Conservation (phyloP, 2,329 filamentous ascomycete genomes). For the Blastomyces emzantsi region DNA sequence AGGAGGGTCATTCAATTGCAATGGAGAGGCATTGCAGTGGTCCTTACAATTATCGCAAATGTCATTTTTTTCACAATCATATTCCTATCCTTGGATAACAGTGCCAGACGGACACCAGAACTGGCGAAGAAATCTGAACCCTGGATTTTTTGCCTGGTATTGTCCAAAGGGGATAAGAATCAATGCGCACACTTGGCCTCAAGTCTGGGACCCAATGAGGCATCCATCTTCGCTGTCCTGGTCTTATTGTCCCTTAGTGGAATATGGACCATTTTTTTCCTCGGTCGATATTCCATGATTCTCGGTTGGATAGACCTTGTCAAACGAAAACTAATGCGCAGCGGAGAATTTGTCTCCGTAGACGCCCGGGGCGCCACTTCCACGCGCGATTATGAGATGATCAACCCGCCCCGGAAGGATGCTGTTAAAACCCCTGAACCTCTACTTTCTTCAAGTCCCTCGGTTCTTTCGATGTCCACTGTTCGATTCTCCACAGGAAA, state of each 20-base stretch:
- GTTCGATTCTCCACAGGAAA: constrained; percentile 17
- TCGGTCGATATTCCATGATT: constrained; percentile 77
- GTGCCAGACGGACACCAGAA: constrained; percentile 49
- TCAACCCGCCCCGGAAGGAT: constrained; percentile 30
- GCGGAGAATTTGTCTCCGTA: constrained; percentile 77
- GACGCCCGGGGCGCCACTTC: constrained; percentile 64
- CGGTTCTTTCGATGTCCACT: constrained; percentile 19
- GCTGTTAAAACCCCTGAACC: constrained; percentile 29
- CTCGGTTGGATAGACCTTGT: constrained; percentile 68
- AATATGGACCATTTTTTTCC: constrained; percentile 71
- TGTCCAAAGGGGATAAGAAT: constrained; percentile 50
- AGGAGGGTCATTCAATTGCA: constrained; percentile 81
- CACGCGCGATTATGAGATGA: constrained; percentile 71
- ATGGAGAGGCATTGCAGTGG: constrained; percentile 87
- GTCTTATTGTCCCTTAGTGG: constrained; percentile 79
- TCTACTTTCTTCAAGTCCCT: constrained; percentile 23
- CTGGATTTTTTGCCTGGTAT: constrained; percentile 66
- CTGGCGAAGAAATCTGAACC: constrained; percentile 48
- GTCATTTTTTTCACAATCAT: constrained; percentile 90
- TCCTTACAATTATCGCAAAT: constrained; percentile 80
- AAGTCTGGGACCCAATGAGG: constrained; percentile 60
- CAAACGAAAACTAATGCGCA: constrained; percentile 38
- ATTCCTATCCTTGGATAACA: constrained; percentile 78
- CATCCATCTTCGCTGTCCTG: constrained; percentile 70
- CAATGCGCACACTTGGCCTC: constrained; percentile 55